Conservation (phyloP, 352 stramenopile species). For the Elongisporangium anandrum region DNA sequence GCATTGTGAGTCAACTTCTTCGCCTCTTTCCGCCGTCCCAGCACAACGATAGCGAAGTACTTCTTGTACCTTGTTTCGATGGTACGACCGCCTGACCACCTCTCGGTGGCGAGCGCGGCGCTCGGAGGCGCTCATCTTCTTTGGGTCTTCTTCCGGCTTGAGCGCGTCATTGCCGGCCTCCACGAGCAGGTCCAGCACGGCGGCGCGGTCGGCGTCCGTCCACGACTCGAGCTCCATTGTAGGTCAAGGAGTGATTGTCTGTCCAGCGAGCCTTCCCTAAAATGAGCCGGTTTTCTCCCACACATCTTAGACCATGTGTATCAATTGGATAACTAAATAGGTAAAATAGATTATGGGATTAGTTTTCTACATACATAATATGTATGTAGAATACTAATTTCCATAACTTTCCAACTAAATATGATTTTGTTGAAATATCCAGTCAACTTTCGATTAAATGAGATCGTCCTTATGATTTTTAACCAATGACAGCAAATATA, state of each 20-base stretch:
- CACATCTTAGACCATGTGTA: too few species aligned
- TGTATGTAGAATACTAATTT: too few species aligned
- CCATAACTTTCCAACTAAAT: too few species aligned
- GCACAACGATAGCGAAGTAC: not conserved
- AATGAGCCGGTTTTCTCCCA: not conserved
- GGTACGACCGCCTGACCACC: constrained; percentile 71
- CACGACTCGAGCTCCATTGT: not conserved
- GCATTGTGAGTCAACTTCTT: not conserved
- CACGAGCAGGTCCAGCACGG: not conserved
- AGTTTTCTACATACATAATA: too few species aligned
- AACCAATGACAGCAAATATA: too few species aligned
- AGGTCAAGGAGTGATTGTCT: not conserved
- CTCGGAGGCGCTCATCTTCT: constrained; percentile 48
- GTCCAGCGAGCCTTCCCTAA: not conserved
- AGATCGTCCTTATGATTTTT: not conserved
- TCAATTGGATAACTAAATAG: too few species aligned
- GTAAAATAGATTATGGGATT: too few species aligned
- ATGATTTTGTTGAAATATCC: too few species aligned
- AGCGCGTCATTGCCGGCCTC: not conserved
- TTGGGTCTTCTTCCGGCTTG: constrained; percentile 9
- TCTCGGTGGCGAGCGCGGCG: constrained; percentile 58
- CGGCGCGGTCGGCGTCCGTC: not conserved
- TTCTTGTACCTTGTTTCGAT: constrained; percentile 68
- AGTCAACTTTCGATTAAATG: too few species aligned
- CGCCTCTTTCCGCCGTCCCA: not conserved